phyloP scores from a whole-genome alignment of 1,284 basidiomycete species.

The Rhodotorula sp. region DNA sequence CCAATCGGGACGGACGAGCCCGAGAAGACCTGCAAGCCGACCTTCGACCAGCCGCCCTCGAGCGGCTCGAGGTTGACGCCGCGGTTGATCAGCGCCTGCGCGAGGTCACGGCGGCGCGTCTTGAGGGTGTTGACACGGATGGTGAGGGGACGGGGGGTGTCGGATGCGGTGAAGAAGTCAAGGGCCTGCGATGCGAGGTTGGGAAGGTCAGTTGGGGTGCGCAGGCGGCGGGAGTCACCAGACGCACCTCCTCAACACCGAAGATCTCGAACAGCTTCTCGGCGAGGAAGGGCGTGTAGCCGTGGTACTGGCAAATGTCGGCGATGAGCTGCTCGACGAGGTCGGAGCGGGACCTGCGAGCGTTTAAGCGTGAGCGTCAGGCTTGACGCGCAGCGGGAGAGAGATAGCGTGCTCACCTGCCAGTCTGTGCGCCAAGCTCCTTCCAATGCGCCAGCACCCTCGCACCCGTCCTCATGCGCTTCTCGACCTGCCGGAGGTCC shows the following conservation, averaged over 20 bases:
- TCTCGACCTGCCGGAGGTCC: slow-evolving; percentile 78
- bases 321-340: slow-evolving; percentile 84
- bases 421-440: slow-evolving; percentile 65
- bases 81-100: slow-evolving; percentile 90
- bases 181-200: slow-evolving; percentile 65
- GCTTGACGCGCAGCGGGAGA: not conserved
- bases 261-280: slow-evolving; percentile 95
- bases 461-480: slow-evolving; percentile 84
- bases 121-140: slow-evolving; percentile 97
- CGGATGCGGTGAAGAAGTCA: slow-evolving; percentile 98
- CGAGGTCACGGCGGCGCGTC: slow-evolving; percentile 89
- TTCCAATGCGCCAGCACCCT: slow-evolving; percentile 74
- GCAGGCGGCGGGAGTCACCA: not conserved
- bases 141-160: slow-evolving; percentile 92
- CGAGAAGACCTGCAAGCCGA: slow-evolving; percentile 89
- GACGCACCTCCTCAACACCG: slow-evolving; percentile 80
- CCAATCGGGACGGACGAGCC: slow-evolving; percentile 88
- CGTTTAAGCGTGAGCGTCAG: no score
- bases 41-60: slow-evolving; percentile 93
- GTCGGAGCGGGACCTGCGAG: slow-evolving; percentile 74
- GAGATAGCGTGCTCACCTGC: slow-evolving; percentile 61
- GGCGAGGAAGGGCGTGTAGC: slow-evolving; percentile 93
- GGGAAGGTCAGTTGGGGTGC: not conserved
- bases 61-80: slow-evolving; percentile 95
- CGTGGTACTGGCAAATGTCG: slow-evolving; percentile 93